Conservation (phyloP, 495 filamentous ascomycete genomes). For the Talaromyces proteolyticus region DNA sequence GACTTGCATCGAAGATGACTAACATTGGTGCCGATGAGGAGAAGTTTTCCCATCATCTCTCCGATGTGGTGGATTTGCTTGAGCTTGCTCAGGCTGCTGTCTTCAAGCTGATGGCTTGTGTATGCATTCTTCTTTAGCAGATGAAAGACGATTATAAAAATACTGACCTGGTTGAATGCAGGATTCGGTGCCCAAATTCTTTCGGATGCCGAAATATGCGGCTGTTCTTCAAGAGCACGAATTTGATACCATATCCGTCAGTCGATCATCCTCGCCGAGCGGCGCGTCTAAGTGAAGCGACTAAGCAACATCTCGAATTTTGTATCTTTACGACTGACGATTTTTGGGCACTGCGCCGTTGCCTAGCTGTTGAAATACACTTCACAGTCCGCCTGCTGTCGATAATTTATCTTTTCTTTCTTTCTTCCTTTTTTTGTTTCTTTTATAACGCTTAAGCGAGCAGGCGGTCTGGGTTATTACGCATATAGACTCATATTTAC, state of each 20-base stretch:
- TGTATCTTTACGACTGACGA: background rate
- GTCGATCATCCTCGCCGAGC: background rate
- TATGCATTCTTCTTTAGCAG: constrained; percentile 42
- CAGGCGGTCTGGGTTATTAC: background rate
- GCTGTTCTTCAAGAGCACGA: constrained; percentile 32
- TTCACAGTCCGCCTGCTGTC: background rate
- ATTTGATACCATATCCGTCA: constrained; percentile 13
- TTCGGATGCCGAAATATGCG: constrained; percentile 64
- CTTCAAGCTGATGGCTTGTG: constrained; percentile 88
- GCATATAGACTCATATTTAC: background rate
- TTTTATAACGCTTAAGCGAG: background rate
- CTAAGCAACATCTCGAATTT: background rate
- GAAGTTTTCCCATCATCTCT: constrained; percentile 70
- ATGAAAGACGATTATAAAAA: constrained; percentile 4
- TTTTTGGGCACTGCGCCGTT: too few relatives aligned
- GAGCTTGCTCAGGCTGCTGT: constrained; percentile 79
- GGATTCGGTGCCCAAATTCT: constrained; percentile 79
- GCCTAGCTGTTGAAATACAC: too few relatives aligned
- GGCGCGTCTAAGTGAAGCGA: background rate
- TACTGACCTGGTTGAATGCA: constrained; percentile 22
- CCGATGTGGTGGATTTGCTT: constrained; percentile 73
- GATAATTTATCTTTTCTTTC: background rate
- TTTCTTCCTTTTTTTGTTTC: background rate
- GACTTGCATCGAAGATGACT: constrained; percentile 81
- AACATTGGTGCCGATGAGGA: constrained; percentile 71